These are phyloP conservation scores for Diphasiastrum complanatum DNA, from an alignment of 83 land plant species.

Conservation along the genomic window DNA sequence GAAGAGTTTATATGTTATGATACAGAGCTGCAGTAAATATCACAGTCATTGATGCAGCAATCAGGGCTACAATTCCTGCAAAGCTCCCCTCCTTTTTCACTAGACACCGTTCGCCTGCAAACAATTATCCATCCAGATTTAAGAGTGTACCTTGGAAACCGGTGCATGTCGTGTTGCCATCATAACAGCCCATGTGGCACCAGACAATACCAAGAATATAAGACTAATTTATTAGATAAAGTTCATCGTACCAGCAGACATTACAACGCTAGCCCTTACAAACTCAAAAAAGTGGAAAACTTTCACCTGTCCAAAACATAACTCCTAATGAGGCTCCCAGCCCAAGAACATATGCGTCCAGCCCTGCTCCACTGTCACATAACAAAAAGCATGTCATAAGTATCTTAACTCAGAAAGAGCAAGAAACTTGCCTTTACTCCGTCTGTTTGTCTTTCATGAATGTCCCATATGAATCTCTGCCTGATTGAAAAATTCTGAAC, in stretches of 20 bases:
- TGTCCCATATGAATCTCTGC: too few relatives aligned
- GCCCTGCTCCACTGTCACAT: slow-evolving; percentile 30
- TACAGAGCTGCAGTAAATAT: slow-evolving; percentile 44
- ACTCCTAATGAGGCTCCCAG: slow-evolving; percentile 48
- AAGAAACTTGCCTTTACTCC: neutral
- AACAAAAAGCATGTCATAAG: neutral
- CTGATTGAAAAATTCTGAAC: too few relatives aligned
- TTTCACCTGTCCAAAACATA: slow-evolving; percentile 51
- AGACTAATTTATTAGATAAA: neutral
- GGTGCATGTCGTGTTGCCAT: too few relatives aligned
- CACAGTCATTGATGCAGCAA: slow-evolving; percentile 46
- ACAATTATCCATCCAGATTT: neutral
- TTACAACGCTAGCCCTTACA: neutral
- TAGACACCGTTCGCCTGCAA: slow-evolving; percentile 39
- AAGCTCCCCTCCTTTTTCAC: slow-evolving; percentile 40
- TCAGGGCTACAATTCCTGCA: slow-evolving; percentile 40
- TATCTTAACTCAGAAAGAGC: neutral
- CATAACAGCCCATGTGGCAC: too few relatives aligned
- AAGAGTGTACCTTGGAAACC: neutral
- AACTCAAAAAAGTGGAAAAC: neutral
- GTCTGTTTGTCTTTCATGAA: too few relatives aligned
- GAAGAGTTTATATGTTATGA: slow-evolving; percentile 22
- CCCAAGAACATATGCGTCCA: slow-evolving; percentile 47
- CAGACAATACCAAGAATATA: neutral
- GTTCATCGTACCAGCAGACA: neutral